Evolutionary conservation across 768 basidiomycete genomes (phyloP).

Genomic region (Serendipita sp.): DNA sequence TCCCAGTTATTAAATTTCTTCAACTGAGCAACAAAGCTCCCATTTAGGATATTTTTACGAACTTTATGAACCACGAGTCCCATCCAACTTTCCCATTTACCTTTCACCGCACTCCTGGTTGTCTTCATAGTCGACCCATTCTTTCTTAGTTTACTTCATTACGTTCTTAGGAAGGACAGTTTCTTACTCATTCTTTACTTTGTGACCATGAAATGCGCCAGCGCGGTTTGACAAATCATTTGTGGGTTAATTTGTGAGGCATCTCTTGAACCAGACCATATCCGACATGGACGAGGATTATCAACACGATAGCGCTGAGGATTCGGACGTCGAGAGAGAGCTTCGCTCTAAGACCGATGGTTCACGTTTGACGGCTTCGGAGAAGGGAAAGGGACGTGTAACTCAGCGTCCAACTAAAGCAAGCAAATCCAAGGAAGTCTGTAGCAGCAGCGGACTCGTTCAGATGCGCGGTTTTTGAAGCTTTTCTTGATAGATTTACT

Average conservation of each 20-base stretch:
- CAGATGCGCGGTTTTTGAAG: background rate
- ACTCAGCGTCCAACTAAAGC: background rate
- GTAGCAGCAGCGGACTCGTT: background rate
- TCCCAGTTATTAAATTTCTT: too few relatives aligned
- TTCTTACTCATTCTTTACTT: too few relatives aligned
- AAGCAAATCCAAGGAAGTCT: background rate
- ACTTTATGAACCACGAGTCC: too few relatives aligned
- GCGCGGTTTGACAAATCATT: too few relatives aligned
- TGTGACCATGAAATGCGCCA: too few relatives aligned
- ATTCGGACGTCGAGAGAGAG: background rate
- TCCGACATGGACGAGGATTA: background rate
- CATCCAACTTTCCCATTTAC: too few relatives aligned
- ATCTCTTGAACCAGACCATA: background rate
- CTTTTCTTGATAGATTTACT: conserved; percentile 33
- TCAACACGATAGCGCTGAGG: background rate
- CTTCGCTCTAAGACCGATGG: background rate
- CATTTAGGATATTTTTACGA: too few relatives aligned
- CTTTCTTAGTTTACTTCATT: too few relatives aligned
- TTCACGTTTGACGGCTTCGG: background rate
- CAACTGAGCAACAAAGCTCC: too few relatives aligned
- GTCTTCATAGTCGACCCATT: too few relatives aligned
- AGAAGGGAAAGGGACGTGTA: conserved; percentile 6
- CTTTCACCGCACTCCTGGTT: too few relatives aligned
- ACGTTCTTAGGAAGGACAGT: too few relatives aligned
- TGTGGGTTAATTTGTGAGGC: background rate